Percentiles rank a stretch among this genome's conserved stretches.
These are phyloP conservation scores for Suillus decipiens DNA, from an alignment of 768 basidiomycete species.

Conservation along the genomic window DNA sequence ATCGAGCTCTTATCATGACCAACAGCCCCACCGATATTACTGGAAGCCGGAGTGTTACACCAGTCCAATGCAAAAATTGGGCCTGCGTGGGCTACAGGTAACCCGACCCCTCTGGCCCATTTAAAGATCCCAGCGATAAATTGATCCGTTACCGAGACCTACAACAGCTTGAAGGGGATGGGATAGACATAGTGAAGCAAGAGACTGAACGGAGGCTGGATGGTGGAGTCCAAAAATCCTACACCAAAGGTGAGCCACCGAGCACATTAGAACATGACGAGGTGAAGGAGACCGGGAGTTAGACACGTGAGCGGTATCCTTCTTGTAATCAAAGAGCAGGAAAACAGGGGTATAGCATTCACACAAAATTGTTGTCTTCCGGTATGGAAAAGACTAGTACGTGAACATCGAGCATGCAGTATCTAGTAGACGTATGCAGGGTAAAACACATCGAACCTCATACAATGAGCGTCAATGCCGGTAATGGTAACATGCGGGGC, in stretches of 20 bases:
- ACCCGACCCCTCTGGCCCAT: slow-evolving; percentile 71
- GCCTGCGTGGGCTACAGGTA: slow-evolving; percentile 72
- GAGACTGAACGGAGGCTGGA: slow-evolving; percentile 64
- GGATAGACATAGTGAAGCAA: slow-evolving; percentile 59
- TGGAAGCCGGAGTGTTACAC: slow-evolving; percentile 41
- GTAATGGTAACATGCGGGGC: not conserved
- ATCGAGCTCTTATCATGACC: slow-evolving; percentile 59
- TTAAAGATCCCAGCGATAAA: slow-evolving; percentile 79
- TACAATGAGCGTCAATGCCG: not conserved
- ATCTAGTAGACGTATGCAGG: not conserved
- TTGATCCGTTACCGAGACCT: slow-evolving; percentile 69
- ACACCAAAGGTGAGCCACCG: slow-evolving; percentile 7
- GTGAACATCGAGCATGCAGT: not conserved
- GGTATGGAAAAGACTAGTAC: not conserved
- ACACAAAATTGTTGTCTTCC: not conserved
- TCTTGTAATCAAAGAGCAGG: not conserved
- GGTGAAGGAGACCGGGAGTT: no score
- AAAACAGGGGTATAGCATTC: not conserved
- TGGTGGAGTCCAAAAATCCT: slow-evolving; percentile 83
- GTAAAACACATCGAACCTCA: not conserved
- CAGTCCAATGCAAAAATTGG: slow-evolving; percentile 77
- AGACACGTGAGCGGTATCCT: no score
- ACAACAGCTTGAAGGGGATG: slow-evolving; percentile 70
- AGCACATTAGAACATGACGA: not conserved
- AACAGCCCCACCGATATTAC: slow-evolving; percentile 17